phyloP scores from a whole-genome alignment of 768 basidiomycete species.

The Rhodosporidiobolus odoratus region DNA sequence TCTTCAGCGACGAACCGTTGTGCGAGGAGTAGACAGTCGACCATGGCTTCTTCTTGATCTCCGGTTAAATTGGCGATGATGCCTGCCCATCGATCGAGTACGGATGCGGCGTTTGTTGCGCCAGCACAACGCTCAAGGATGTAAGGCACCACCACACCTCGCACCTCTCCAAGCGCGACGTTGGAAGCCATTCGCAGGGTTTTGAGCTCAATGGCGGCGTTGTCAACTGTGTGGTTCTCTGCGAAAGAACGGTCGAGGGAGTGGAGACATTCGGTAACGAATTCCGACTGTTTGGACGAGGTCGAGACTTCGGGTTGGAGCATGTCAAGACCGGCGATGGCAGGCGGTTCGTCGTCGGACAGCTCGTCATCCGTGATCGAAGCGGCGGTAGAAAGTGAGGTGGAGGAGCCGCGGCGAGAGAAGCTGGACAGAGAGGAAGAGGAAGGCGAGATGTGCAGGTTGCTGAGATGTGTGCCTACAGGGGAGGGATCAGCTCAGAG shows the following conservation, averaged over 20 bases:
- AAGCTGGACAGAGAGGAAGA: constrained; percentile 40
- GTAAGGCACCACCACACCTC: constrained; percentile 80
- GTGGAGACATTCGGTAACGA: constrained; percentile 67
- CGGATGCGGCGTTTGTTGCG: constrained; percentile 55
- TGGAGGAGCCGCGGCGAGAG: constrained; percentile 42
- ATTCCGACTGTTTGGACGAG: constrained; percentile 56
- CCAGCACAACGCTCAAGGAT: constrained; percentile 68
- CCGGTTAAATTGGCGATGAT: constrained; percentile 77
- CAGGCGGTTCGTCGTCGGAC: constrained; percentile 19
- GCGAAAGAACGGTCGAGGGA: constrained; percentile 87
- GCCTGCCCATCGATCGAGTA: constrained; percentile 70
- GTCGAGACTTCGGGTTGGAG: constrained; percentile 29
- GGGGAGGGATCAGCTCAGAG: background rate
- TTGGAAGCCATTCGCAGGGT: constrained; percentile 96
- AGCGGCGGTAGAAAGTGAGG: constrained; percentile 33
- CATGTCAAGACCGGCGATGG: constrained; percentile 32
- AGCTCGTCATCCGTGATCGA: constrained; percentile 31
- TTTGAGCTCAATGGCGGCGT: constrained; percentile 88
- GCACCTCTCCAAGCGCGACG: constrained; percentile 75
- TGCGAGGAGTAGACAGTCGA: constrained; percentile 69
- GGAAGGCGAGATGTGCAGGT: constrained; percentile 39
- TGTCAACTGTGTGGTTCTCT: constrained; percentile 85
- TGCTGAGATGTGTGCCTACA: constrained; percentile 15
- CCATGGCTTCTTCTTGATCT: constrained; percentile 56
- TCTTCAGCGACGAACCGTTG: constrained; percentile 60